Evolutionary conservation across 306 rosid genomes (phyloP).

Genomic region (Vigna reflexopilosa): DNA sequence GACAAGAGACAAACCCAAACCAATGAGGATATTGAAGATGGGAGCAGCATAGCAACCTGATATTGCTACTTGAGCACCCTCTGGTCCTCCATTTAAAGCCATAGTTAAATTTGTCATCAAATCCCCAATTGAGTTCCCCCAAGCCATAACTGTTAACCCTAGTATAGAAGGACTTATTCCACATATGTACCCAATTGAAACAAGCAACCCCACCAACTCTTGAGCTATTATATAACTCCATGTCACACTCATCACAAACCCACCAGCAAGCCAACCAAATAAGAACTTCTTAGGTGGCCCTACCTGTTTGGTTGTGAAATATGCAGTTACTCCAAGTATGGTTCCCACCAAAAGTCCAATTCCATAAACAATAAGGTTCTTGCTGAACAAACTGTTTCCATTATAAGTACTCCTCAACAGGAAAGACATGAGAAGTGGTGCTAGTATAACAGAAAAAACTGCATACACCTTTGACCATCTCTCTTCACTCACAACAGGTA

Average conservation of each 20-base stretch:
- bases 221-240: conserved; percentile 58
- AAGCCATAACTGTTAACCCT: conserved; percentile 55
- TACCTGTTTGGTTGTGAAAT: conserved; percentile 39
- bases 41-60: conserved; percentile 59
- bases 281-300: conserved; percentile 49
- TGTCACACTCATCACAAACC: conserved; percentile 54
- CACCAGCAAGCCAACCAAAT: conserved; percentile 56
- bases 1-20: conserved; percentile 53
- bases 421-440: conserved; percentile 47
- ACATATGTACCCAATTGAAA: conserved; percentile 48
- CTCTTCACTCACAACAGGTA: conserved; percentile 49
- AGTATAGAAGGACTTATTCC: conserved; percentile 55
- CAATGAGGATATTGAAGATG: conserved; percentile 48
- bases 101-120: conserved; percentile 50
- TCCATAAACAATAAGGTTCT: conserved; percentile 37
- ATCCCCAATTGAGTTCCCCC: conserved; percentile 65
- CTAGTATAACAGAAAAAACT: conserved; percentile 44
- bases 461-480: conserved; percentile 55
- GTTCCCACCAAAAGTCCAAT: conserved; percentile 45
- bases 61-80: conserved; percentile 55
- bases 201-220: conserved; percentile 53
- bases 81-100: conserved; percentile 52
- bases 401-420: conserved; percentile 38
- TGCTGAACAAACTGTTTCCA: conserved; percentile 4
- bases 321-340: conserved; percentile 42